phyloP scores from a whole-genome alignment of 208 protist genomes.

The Endotrypanum monterogeii region DNA sequence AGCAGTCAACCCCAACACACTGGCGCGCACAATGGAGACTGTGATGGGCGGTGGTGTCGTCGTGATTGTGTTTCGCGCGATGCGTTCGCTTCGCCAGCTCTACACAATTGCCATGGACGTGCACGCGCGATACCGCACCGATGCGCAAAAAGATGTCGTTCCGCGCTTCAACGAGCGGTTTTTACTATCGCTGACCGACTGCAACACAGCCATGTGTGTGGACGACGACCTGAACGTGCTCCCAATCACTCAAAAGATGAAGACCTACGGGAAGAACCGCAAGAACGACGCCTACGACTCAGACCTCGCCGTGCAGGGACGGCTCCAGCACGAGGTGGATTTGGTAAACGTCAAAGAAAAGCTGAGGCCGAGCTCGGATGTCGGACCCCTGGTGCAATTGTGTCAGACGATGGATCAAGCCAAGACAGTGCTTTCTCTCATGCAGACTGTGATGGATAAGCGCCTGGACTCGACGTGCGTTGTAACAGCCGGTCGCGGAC shows the following conservation, averaged over 20 bases:
- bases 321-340: slow-evolving; percentile 84
- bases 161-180: slow-evolving; percentile 99
- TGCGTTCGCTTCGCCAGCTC: slow-evolving; percentile 97
- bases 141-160: slow-evolving; percentile 90
- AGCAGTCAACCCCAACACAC: slow-evolving; percentile 98
- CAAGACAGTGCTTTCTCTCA: slow-evolving; percentile 96
- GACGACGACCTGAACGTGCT: slow-evolving; percentile 99
- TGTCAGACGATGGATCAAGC: slow-evolving; percentile 97
- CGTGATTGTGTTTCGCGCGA: slow-evolving; percentile 97
- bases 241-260: slow-evolving; percentile 94
- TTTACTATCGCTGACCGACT: slow-evolving; percentile 97
- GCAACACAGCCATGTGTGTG: slow-evolving; percentile 94
- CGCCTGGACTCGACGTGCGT: slow-evolving; percentile 96
- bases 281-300: slow-evolving; percentile 52
- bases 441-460: slow-evolving; percentile 98
- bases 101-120: slow-evolving; percentile 99
- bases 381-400: slow-evolving; percentile 93
- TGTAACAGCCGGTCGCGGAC: slow-evolving; percentile 96
- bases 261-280: slow-evolving; percentile 45
- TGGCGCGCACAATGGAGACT: slow-evolving; percentile 99
- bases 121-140: slow-evolving; percentile 93
- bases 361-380: slow-evolving; percentile 67
- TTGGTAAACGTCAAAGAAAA: slow-evolving; percentile 78
- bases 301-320: slow-evolving; percentile 69
- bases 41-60: slow-evolving; percentile 99